phyloP scores from a whole-genome alignment of 345 rosid genomes.

The Litchi chinensis region DNA sequence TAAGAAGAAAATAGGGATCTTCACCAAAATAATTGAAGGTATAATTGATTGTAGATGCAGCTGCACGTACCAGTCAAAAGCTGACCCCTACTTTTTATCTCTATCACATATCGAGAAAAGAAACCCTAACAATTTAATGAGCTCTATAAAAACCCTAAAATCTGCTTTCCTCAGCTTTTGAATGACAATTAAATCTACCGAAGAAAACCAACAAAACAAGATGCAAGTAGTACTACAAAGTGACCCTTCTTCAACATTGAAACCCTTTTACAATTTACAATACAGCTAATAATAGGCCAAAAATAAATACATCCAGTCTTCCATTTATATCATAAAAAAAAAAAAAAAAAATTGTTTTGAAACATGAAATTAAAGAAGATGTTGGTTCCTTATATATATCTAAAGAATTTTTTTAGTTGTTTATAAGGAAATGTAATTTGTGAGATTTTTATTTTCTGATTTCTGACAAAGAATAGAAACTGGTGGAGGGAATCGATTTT shows the following conservation, averaged over 20 bases:
- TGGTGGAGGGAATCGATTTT: background rate
- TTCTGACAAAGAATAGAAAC: background rate
- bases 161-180: constrained; percentile 4
- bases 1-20: constrained; percentile 24
- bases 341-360: background rate
- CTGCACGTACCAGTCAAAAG: constrained; percentile 28
- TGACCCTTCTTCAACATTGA: background rate
- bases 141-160: constrained; percentile 6
- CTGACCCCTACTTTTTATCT: constrained; percentile 22
- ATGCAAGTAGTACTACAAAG: background rate
- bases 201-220: background rate
- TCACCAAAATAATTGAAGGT: constrained; percentile 23
- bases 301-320: too few relatives aligned
- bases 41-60: constrained; percentile 20
- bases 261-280: too few relatives aligned
- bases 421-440: background rate
- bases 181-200: background rate
- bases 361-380: background rate
- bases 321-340: too few relatives aligned
- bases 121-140: constrained; percentile 19
- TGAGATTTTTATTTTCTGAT: background rate
- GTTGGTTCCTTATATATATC: background rate
- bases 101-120: constrained; percentile 17
- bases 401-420: background rate
- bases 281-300: too few relatives aligned